Conservation (phyloP, 1,139 yeast genomes). For the Yamadazyma buinensis region DNA sequence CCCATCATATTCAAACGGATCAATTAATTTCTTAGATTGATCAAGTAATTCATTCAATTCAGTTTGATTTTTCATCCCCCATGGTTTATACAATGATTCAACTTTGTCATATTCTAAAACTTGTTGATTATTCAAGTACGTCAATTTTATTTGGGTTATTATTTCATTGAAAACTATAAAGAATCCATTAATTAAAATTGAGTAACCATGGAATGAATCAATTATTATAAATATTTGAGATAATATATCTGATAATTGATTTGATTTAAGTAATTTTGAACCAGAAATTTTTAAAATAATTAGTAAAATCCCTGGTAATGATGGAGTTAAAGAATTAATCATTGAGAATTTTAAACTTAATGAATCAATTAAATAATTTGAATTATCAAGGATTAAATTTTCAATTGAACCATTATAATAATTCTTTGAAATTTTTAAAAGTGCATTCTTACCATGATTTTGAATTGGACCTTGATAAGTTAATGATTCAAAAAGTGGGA, state of each 20-base stretch:
- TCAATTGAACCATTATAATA: constrained; percentile 58
- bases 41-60: constrained; percentile 41
- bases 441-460: constrained; percentile 25
- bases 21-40: constrained; percentile 32
- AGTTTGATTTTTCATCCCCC: constrained; percentile 47
- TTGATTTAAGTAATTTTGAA: constrained; percentile 45
- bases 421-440: constrained; percentile 40
- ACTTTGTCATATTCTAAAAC: constrained; percentile 1
- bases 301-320: constrained; percentile 66
- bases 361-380: constrained; percentile 78
- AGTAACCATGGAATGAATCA: constrained; percentile 83
- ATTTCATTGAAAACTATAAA: constrained; percentile 69
- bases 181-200: constrained; percentile 66
- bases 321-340: constrained; percentile 62
- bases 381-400: constrained; percentile 57
- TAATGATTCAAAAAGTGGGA: constrained; percentile 32
- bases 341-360: constrained; percentile 65
- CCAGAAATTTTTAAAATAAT: constrained; percentile 73
- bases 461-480: constrained; percentile 34
- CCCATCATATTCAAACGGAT: constrained; percentile 28
- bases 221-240: constrained; percentile 70
- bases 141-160: constrained; percentile 46
- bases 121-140: constrained; percentile 24
- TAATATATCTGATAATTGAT: constrained; percentile 68
- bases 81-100: constrained; percentile 35